phyloP scores from a whole-genome alignment of 1,284 basidiomycete genomes.

The Boletus semigastroideus region DNA sequence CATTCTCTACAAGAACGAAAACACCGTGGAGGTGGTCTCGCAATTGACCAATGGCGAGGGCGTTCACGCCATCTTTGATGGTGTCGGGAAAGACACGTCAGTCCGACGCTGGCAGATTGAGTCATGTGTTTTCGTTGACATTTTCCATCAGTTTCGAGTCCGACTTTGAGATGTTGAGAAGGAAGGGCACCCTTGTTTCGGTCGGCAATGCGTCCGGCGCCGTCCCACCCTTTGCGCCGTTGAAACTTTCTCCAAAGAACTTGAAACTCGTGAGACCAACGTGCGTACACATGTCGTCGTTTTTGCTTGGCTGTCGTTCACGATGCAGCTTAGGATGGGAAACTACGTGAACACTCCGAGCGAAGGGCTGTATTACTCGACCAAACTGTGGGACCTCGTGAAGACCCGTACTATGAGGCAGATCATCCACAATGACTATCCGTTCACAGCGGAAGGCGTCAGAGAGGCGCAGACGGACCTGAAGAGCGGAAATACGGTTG shows the following conservation, averaged over 20 bases:
- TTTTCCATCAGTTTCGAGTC: conserved; percentile 63
- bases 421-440: conserved; percentile 76
- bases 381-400: conserved; percentile 68
- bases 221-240: conserved; percentile 68
- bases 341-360: conserved; percentile 51
- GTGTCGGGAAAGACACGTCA: conserved; percentile 90
- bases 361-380: conserved; percentile 43
- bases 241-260: conserved; percentile 83
- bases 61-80: conserved; percentile 88
- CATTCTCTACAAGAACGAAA: conserved; percentile 75
- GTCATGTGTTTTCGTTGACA: background rate
- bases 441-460: conserved; percentile 81
- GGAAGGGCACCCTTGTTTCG: conserved; percentile 85
- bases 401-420: conserved; percentile 65
- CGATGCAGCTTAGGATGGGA: conserved; percentile 41
- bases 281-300: conserved; percentile 45
- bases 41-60: conserved; percentile 83
- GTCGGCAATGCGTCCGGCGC: conserved; percentile 91
- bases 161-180: conserved; percentile 77
- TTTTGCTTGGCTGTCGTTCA: background rate
- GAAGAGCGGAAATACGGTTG: conserved; percentile 73
- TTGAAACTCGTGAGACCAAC: conserved; percentile 75
- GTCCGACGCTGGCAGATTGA: conserved; percentile 27
- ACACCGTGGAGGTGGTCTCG: conserved; percentile 70
- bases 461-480: conserved; percentile 80